Conservation (phyloP, 2,329 filamentous ascomycete genomes). For the Ascocoryne sarcoides region DNA sequence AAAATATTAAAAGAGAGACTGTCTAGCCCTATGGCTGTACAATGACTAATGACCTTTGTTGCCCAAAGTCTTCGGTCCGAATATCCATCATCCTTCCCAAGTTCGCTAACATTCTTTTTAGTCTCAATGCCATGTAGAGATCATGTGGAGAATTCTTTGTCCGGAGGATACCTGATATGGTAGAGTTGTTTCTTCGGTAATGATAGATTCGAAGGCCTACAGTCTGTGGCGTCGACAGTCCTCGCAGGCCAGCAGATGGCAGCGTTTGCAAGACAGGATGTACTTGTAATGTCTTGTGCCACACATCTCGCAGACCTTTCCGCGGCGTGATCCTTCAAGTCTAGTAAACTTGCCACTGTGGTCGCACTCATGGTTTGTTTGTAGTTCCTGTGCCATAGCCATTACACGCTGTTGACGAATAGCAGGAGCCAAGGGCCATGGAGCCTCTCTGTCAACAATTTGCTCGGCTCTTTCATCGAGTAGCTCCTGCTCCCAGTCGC, state of each 20-base stretch:
- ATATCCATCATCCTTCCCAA: too few relatives aligned
- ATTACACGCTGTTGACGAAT: neutral
- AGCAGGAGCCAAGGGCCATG: constrained; percentile 9
- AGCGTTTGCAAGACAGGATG: constrained; percentile 15
- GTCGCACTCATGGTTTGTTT: constrained; percentile 14
- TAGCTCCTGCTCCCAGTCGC: constrained; percentile 16
- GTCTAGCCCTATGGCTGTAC: too few relatives aligned
- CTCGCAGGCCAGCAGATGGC: constrained; percentile 15
- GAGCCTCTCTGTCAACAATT: constrained; percentile 17
- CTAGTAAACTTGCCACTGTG: constrained; percentile 12
- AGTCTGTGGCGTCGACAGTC: constrained; percentile 11
- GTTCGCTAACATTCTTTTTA: too few relatives aligned
- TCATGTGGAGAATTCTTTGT: too few relatives aligned
- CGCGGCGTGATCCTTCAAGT: constrained; percentile 9
- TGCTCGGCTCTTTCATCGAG: constrained; percentile 16
- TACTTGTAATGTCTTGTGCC: constrained; percentile 11
- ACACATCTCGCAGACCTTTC: constrained; percentile 13
- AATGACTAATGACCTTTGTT: too few relatives aligned
- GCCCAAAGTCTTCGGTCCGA: too few relatives aligned
- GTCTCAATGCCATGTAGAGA: too few relatives aligned
- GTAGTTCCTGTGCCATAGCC: constrained; percentile 5
- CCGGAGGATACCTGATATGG: too few relatives aligned
- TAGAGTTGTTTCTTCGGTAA: constrained; percentile 2
- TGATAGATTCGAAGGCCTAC: constrained; percentile 1
- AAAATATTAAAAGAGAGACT: too few relatives aligned